A percentile compares a stretch with the other conserved stretches of the same genome.
Evolutionary conservation across 139 green algal species (phyloP).

Genomic region (Coelastrella sp.): DNA sequence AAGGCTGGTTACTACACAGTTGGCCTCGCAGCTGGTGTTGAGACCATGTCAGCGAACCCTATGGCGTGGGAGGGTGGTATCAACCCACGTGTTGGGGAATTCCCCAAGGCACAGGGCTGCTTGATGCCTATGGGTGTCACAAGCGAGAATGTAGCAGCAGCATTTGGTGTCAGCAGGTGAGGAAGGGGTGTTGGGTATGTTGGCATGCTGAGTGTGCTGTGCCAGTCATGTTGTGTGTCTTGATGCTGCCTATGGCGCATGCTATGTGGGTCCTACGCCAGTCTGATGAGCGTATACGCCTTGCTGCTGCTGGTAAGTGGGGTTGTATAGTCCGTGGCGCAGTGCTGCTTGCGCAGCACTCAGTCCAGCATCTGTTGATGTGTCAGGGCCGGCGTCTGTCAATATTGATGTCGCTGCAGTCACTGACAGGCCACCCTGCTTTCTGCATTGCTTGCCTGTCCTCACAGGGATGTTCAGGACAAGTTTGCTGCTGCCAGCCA

Average conservation of each 20-base stretch:
- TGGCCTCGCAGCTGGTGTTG: constrained; percentile 92
- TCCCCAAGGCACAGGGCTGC: constrained; percentile 87
- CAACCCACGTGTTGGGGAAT: constrained; percentile 72
- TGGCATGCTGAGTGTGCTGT: not conserved
- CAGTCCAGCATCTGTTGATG: no score
- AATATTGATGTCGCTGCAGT: no score
- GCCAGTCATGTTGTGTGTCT: not conserved
- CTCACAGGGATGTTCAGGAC: constrained; percentile 80
- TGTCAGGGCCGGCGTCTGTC: no score
- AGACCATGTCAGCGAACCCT: constrained; percentile 97
- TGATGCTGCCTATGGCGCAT: not conserved
- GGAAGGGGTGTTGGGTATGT: not conserved
- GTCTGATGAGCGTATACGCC: no score
- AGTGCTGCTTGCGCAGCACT: no score
- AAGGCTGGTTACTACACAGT: constrained; percentile 97
- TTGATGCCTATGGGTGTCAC: constrained; percentile 99
- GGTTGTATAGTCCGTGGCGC: no score
- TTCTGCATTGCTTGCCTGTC: no score
- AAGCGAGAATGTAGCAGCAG: constrained; percentile 97
- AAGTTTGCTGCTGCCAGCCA: constrained; percentile 86
- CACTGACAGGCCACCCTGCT: no score
- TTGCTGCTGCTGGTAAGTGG: no score
- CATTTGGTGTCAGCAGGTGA: constrained; percentile 79
- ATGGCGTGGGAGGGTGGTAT: constrained; percentile 98
- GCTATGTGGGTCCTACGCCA: no score